These are phyloP conservation scores for Microbotryum intermedium DNA, from an alignment of 1,284 basidiomycete genomes.

Conservation along the genomic window DNA sequence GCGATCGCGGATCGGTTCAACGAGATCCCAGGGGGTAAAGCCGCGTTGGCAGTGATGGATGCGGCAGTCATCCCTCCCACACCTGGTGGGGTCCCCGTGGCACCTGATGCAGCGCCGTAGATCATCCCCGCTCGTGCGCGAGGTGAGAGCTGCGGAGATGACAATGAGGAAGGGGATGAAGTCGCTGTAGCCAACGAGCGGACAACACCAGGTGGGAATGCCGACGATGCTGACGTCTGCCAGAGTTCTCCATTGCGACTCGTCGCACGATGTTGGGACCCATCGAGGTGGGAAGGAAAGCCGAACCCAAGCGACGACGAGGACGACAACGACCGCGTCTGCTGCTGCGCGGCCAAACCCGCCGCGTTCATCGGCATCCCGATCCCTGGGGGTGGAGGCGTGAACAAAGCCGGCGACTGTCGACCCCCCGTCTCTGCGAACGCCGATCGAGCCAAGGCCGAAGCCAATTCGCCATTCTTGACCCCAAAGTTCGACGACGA, in stretches of 20 bases:
- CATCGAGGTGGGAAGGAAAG: neutral
- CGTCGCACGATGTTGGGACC: neutral
- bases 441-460: slow-evolving; percentile 6
- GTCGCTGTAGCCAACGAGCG: slow-evolving; percentile 17
- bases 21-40: slow-evolving; percentile 15
- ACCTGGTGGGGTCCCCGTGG: neutral
- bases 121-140: slow-evolving; percentile 3
- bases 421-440: slow-evolving; percentile 2
- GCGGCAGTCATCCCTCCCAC: too few relatives aligned
- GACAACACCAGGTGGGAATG: slow-evolving; percentile 20
- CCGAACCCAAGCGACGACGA: neutral
- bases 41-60: neutral
- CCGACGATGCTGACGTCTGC: neutral
- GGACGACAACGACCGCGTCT: neutral
- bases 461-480: slow-evolving; percentile 5
- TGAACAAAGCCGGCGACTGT: slow-evolving; percentile 11
- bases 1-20: slow-evolving; percentile 15
- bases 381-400: slow-evolving; percentile 20
- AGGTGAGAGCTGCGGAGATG: slow-evolving; percentile 25
- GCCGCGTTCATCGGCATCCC: slow-evolving; percentile 5
- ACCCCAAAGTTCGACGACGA: neutral
- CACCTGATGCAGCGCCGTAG: slow-evolving; percentile 1
- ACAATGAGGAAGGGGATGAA: slow-evolving; percentile 8
- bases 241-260: neutral
- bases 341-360: neutral